Conservation (phyloP, 768 basidiomycete species). For the Hygrocybe punicea region DNA sequence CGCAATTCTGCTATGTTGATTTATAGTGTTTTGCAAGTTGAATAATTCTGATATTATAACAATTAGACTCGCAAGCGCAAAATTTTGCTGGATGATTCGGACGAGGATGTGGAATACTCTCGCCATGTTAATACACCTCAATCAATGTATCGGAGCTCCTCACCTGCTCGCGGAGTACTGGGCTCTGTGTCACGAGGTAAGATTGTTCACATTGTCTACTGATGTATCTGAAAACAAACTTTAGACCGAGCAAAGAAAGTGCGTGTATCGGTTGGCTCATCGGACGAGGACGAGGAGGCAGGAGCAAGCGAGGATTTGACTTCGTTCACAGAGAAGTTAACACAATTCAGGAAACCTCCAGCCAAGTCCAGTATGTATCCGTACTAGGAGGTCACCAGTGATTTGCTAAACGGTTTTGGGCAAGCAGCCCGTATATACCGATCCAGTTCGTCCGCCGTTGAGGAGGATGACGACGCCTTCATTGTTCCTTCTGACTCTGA, state of each 20-base stretch:
- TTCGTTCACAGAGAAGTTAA: constrained; percentile 58
- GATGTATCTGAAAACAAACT: constrained; percentile 10
- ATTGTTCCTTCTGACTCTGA: constrained; percentile 66
- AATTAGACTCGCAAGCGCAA: constrained; percentile 58
- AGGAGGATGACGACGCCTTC: constrained; percentile 69
- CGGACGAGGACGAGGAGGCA: constrained; percentile 52
- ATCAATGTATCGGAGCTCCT: constrained; percentile 23
- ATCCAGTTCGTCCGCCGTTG: constrained; percentile 28
- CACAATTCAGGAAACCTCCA: constrained; percentile 64
- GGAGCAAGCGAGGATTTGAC: constrained; percentile 23
- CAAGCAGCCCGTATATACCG: constrained; percentile 36
- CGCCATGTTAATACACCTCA: constrained; percentile 2
- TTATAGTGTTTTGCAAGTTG: too few species aligned
- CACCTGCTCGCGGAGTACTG: constrained; percentile 37
- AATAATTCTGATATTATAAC: too few species aligned
- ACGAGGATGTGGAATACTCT: constrained; percentile 47
- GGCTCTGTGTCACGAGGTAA: neutral
- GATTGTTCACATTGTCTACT: neutral
- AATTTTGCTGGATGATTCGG: constrained; percentile 64
- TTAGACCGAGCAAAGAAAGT: constrained; percentile 57
- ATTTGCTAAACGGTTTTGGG: constrained; percentile 2
- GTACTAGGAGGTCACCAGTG: neutral
- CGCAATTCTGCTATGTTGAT: too few species aligned
- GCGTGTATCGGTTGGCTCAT: constrained; percentile 51
- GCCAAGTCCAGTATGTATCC: constrained; percentile 46